Percentiles rank a stretch among this genome's conserved stretches.
These are phyloP conservation scores for Lactifluus volemus DNA, from an alignment of 768 basidiomycete species.

Conservation along the genomic window DNA sequence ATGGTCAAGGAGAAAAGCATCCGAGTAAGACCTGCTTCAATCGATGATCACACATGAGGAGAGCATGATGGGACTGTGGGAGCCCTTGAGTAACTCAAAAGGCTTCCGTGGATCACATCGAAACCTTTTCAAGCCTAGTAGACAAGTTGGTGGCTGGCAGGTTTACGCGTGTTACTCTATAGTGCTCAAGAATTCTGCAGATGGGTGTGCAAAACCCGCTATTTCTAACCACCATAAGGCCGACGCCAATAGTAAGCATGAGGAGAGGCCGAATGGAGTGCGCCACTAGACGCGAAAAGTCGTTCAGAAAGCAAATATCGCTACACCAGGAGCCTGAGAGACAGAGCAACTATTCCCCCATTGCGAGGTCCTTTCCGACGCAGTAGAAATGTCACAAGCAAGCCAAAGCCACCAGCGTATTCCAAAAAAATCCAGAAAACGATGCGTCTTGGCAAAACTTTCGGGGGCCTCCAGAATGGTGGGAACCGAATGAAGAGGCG, in stretches of 20 bases:
- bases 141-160: background rate
- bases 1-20: background rate
- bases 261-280: background rate
- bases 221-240: background rate
- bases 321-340: background rate
- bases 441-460: background rate
- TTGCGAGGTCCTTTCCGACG: background rate
- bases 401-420: background rate
- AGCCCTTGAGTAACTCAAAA: background rate
- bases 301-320: background rate
- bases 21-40: background rate
- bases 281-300: background rate
- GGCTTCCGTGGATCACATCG: background rate
- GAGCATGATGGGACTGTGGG: background rate
- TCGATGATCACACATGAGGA: background rate
- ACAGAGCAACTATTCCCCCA: background rate
- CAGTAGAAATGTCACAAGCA: background rate
- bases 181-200: background rate
- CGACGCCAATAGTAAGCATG: background rate
- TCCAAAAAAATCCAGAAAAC: background rate
- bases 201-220: background rate
- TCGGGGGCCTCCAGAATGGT: background rate
- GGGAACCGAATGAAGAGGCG: background rate
- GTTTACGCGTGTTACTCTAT: background rate
- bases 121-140: background rate